These are phyloP conservation scores for Asclepias syriaca DNA, from an alignment of 257 asterid genomes.

Conservation along the genomic window DNA sequence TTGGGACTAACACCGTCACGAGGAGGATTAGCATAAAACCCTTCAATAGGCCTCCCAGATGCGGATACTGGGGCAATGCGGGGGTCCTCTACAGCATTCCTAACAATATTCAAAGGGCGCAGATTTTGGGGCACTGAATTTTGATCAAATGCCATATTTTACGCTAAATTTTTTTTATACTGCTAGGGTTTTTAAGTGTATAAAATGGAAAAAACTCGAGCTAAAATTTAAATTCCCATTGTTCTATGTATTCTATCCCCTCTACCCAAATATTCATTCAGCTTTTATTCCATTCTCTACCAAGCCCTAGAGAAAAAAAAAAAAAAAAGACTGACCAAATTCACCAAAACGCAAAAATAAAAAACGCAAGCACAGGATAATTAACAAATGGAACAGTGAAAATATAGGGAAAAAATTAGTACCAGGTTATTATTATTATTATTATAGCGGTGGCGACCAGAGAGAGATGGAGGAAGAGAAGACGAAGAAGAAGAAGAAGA, in stretches of 20 bases:
- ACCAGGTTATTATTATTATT: neutral
- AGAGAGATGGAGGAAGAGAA: slow-evolving; percentile 15
- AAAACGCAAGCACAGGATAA: neutral
- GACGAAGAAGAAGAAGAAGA: neutral
- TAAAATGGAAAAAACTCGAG: neutral
- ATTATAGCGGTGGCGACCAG: neutral
- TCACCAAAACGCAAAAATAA: neutral
- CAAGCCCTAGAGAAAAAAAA: neutral
- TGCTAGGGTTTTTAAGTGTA: neutral
- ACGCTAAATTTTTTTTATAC: slow-evolving; percentile 4
- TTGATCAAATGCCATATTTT: slow-evolving; percentile 75
- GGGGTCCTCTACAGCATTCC: slow-evolving; percentile 57
- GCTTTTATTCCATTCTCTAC: neutral
- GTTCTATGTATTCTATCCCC: neutral
- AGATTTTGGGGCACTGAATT: slow-evolving; percentile 65
- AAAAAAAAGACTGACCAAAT: neutral
- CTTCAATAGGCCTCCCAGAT: slow-evolving; percentile 57
- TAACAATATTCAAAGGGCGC: slow-evolving; percentile 60
- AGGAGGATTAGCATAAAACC: slow-evolving; percentile 48
- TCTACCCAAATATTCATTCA: neutral
- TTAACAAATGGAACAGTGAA: neutral
- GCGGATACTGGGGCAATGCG: slow-evolving; percentile 53
- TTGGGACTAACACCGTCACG: slow-evolving; percentile 48
- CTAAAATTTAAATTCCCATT: neutral
- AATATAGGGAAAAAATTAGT: neutral